phyloP scores from a whole-genome alignment of 192 early-diverging fungal genomes.

The Coemansia furcata region DNA sequence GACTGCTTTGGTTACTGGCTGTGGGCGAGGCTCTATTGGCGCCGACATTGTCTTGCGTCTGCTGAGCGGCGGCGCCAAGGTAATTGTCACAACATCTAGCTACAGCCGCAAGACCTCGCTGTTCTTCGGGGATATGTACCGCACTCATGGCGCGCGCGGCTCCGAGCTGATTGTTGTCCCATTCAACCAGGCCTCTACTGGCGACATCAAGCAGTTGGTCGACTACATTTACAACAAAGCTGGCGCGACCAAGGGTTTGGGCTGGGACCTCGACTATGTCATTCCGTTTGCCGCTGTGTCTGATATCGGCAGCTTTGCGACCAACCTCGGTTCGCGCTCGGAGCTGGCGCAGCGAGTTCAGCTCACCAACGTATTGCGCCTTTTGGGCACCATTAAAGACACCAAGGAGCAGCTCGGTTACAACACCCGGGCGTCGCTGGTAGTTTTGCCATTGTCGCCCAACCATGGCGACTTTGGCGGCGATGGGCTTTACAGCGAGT shows the following conservation, averaged over 20 bases:
- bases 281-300: constrained; percentile 95
- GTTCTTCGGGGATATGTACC: constrained; percentile 87
- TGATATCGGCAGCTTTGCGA: constrained; percentile 83
- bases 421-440: constrained; percentile 84
- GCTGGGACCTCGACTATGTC: constrained; percentile 93
- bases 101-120: constrained; percentile 74
- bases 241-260: constrained; percentile 47
- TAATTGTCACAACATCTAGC: constrained; percentile 86
- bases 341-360: constrained; percentile 92
- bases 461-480: constrained; percentile 95
- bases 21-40: constrained; percentile 87
- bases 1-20: constrained; percentile 84
- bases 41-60: constrained; percentile 82
- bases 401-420: constrained; percentile 73
- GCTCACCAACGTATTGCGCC: constrained; percentile 88
- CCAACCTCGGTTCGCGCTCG: constrained; percentile 78
- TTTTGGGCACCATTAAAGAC: constrained; percentile 82
- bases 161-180: constrained; percentile 84
- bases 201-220: too few species aligned
- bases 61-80: constrained; percentile 83
- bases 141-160: constrained; percentile 83
- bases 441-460: constrained; percentile 88
- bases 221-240: too few species aligned
- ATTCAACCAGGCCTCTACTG: constrained; percentile 83
- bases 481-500: constrained; percentile 92